These are phyloP conservation scores for Tephrocybe rancida DNA, from an alignment of 768 basidiomycete genomes.

Conservation along the genomic window DNA sequence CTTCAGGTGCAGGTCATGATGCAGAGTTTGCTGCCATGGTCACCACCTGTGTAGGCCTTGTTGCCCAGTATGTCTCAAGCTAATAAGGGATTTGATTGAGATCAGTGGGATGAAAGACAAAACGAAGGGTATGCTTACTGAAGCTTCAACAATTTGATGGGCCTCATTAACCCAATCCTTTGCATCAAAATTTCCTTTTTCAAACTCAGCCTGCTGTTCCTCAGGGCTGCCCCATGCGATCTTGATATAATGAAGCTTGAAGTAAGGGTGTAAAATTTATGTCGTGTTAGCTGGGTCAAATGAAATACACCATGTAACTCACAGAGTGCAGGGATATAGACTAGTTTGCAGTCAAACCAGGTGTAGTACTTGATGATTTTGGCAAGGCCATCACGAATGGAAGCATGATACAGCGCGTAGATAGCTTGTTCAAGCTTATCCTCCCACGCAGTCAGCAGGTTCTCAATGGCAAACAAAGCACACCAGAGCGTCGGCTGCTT, in stretches of 20 bases:
- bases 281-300: neutral
- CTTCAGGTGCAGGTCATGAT: no score
- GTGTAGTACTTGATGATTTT: constrained; percentile 27
- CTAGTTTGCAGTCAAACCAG: constrained; percentile 18
- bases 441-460: constrained; percentile 29
- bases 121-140: constrained; percentile 7
- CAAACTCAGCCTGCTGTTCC: constrained; percentile 21
- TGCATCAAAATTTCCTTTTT: constrained; percentile 17
- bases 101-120: neutral
- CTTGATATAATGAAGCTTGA: constrained; percentile 27
- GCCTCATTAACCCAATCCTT: no score
- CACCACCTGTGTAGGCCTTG: no score
- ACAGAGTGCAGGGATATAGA: constrained; percentile 27
- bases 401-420: constrained; percentile 19
- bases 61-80: neutral
- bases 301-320: neutral
- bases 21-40: no score
- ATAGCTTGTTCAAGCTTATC: constrained; percentile 9
- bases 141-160: constrained; percentile 11
- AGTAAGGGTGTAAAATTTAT: constrained; percentile 30
- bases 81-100: neutral
- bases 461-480: constrained; percentile 28
- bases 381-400: constrained; percentile 20
- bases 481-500: constrained; percentile 23
- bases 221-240: constrained; percentile 25